Percentiles rank a stretch among this genome's conserved stretches.
phyloP scores from a whole-genome alignment of 2,329 filamentous ascomycete species.

The Aspergillus eucalypticola region DNA sequence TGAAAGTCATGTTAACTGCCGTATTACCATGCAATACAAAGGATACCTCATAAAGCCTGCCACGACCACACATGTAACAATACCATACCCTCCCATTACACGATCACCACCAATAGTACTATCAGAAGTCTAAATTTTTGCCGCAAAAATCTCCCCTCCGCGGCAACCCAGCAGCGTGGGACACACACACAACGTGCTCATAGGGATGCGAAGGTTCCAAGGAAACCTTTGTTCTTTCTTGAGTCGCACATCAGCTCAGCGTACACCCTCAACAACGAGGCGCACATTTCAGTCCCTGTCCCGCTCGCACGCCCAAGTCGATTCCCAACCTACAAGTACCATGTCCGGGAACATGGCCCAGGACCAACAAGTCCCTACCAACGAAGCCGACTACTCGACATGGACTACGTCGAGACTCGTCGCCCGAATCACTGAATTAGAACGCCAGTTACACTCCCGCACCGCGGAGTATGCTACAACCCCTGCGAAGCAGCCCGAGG shows the following conservation, averaged over 20 bases:
- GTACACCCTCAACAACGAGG: conserved; percentile 11
- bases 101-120: background rate
- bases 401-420: conserved; percentile 72
- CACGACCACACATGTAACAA: background rate
- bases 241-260: conserved; percentile 15
- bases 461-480: conserved; percentile 37
- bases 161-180: background rate
- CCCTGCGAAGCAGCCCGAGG: conserved; percentile 2
- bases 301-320: conserved; percentile 15
- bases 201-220: conserved; percentile 36
- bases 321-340: conserved; percentile 18
- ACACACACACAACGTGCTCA: conserved; percentile 3
- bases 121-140: conserved; percentile 10
- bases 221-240: conserved; percentile 16
- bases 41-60: background rate
- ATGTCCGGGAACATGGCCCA: conserved; percentile 26
- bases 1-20: background rate
- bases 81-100: conserved; percentile 14
- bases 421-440: conserved; percentile 66
- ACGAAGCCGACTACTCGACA: conserved; percentile 56
- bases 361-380: conserved; percentile 11
- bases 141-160: background rate
- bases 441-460: conserved; percentile 62
- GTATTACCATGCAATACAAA: background rate
- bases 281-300: conserved; percentile 12